Conservation (phyloP, 768 basidiomycete genomes). For the Mycena galopus region DNA sequence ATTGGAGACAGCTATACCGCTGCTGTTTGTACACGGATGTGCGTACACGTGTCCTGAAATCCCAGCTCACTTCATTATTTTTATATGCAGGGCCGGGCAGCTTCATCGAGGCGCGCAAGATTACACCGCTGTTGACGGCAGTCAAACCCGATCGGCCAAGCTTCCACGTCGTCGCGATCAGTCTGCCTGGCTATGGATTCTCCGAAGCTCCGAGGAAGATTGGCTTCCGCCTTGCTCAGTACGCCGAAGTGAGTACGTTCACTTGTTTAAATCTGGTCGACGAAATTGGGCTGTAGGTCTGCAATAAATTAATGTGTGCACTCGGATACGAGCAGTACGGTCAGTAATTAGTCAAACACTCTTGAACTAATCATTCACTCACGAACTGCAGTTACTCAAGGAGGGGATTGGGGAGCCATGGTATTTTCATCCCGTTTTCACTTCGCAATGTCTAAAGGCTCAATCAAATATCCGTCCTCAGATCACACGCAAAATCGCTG, state of each 20-base stretch:
- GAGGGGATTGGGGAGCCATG: constrained; percentile 61
- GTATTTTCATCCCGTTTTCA: constrained; percentile 41
- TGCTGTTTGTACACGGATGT: constrained; percentile 62
- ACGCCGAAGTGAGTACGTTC: constrained; percentile 52
- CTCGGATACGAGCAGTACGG: constrained; percentile 53
- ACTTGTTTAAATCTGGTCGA: too few species aligned
- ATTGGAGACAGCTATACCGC: constrained; percentile 39
- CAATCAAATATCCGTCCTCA: constrained; percentile 25
- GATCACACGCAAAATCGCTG: constrained; percentile 52
- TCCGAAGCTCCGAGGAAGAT: constrained; percentile 57
- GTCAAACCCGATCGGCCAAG: constrained; percentile 49
- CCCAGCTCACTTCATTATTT: neutral
- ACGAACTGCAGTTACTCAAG: constrained; percentile 55
- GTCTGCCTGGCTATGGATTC: constrained; percentile 63
- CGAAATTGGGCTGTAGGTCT: constrained; percentile 47
- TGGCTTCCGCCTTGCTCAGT: constrained; percentile 53
- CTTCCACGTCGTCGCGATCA: constrained; percentile 62
- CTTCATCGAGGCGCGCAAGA: constrained; percentile 57
- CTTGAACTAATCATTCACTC: neutral
- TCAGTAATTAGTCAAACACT: neutral
- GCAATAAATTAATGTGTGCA: constrained; percentile 62
- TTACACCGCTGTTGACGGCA: constrained; percentile 56
- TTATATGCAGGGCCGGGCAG: constrained; percentile 58
- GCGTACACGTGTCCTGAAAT: neutral
- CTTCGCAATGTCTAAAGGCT: too few species aligned